phyloP scores from a whole-genome alignment of 225 moss, liverwort and hornwort genomes.

The Pseudisothecium myosuroides region DNA sequence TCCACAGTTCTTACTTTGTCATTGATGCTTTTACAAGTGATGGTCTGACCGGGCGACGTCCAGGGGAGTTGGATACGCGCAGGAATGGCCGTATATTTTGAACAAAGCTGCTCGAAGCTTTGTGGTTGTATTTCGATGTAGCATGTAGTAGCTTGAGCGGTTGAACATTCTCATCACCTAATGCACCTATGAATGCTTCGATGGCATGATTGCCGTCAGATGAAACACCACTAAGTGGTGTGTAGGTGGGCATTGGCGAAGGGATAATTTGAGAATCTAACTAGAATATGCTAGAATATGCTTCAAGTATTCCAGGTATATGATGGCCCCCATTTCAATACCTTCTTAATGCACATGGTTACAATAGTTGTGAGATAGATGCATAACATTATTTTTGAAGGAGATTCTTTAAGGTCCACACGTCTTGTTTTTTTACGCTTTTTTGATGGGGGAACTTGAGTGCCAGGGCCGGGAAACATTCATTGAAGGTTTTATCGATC shows the following conservation, averaged over 20 bases:
- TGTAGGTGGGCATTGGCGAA: constrained; percentile 9
- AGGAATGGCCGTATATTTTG: constrained; percentile 22
- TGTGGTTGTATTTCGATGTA: constrained; percentile 13
- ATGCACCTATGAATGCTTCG: not conserved
- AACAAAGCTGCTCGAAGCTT: constrained; percentile 39
- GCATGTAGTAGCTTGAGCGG: constrained; percentile 21
- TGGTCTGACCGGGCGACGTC: constrained; percentile 1
- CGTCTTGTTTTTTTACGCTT: too few species aligned
- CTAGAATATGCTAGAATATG: too few species aligned
- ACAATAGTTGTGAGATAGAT: too few species aligned
- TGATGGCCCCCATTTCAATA: too few species aligned
- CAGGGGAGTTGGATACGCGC: constrained; percentile 17
- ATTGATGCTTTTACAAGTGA: constrained; percentile 2
- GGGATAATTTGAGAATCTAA: too few species aligned
- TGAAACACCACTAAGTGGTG: constrained; percentile 21
- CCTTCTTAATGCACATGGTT: too few species aligned
- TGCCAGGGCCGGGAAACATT: too few species aligned
- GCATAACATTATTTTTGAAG: too few species aligned
- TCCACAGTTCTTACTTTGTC: not conserved
- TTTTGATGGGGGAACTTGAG: too few species aligned
- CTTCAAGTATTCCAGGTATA: too few species aligned
- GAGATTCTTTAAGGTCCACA: too few species aligned
- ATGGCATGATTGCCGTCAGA: constrained; percentile 8
- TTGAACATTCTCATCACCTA: not conserved
- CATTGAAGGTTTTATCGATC: too few species aligned